A percentile compares a stretch with the other conserved stretches of the same genome.
phyloP scores from a whole-genome alignment of 208 protist species.

The Giardia muris region DNA sequence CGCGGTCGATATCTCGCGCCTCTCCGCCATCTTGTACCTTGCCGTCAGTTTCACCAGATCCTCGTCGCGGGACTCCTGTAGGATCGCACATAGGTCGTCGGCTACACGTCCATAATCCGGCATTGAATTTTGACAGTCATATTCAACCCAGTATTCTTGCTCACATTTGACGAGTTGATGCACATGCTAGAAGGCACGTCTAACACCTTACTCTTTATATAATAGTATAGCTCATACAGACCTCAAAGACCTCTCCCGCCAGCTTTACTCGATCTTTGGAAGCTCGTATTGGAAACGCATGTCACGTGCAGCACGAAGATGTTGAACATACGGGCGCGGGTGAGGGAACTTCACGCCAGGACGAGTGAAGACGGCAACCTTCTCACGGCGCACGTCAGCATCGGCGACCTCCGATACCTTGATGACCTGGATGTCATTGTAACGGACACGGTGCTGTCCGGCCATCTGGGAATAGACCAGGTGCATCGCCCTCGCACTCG shows the following conservation, averaged over 20 bases:
- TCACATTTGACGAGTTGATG: too few relatives aligned
- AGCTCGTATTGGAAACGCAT: background rate
- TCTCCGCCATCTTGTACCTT: background rate
- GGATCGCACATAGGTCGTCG: background rate
- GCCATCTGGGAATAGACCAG: constrained; percentile 88
- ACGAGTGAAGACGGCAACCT: background rate
- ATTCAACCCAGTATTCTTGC: too few relatives aligned
- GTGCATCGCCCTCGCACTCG: constrained; percentile 73
- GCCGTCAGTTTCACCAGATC: background rate
- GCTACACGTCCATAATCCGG: background rate
- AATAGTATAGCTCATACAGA: too few relatives aligned
- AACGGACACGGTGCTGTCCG: constrained; percentile 74
- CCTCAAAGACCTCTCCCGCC: too few relatives aligned
- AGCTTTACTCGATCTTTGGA: too few relatives aligned
- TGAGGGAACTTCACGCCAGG: constrained; percentile 7
- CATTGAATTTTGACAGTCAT: background rate
- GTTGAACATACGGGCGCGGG: background rate
- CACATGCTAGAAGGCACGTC: too few relatives aligned
- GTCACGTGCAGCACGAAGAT: background rate
- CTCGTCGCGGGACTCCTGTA: background rate
- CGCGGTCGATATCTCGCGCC: background rate
- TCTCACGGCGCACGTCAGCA: background rate
- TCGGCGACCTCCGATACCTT: constrained; percentile 63
- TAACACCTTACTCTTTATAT: too few relatives aligned
- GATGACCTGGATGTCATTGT: constrained; percentile 80